Evolutionary conservation across 2,329 filamentous ascomycete species (phyloP), one percentile per base, ranked within the genome.

Genomic region (Clonostachys solani): DNA sequence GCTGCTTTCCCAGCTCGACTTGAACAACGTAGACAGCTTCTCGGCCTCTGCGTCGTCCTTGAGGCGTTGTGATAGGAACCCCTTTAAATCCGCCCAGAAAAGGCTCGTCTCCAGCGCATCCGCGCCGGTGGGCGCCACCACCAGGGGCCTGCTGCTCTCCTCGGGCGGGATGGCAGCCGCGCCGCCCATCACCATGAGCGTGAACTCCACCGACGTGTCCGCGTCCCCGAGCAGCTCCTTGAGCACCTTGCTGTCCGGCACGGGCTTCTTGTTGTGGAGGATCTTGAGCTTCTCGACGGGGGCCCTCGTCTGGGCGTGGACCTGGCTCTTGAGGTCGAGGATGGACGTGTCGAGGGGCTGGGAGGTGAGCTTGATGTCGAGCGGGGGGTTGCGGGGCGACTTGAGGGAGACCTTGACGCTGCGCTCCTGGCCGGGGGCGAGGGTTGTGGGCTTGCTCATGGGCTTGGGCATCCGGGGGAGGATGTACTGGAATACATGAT

Each of bases 11-110:
- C 87, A 94, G 40, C 85, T 86, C 41, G 71, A 72, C 66, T 79
- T 86, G 61, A 96, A 96, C 18, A 87, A 63, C 6, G 64, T 71
- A 35, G 78, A 77, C 57, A 92, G 64, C 56, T 83, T 79, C 54
- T 80, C 80, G 1, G 86, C 88, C 60, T 75, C 66, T 48, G 67
- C 67, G 59, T 82, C 83, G 61, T 95, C 87, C 66, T 86, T 83
- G 57, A 96, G 68, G 62, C 89, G 80, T 71, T 92, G 87, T 60
- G 83, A 70, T 63, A 99, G 63, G 66, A 92, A 97, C 0, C 80
- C 87, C 60, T 83, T 83, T 52, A 99, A 66, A 70, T 97, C 94
- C 9, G 69, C 69, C 94, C 94, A 99, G 62, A 99, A 99, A 47
- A 78, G 83, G 7, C 86, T 80, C 12, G 81, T 86, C 59, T 80